Conservation (phyloP, 176 grass and related monocot genomes). For the Carex parvula region DNA sequence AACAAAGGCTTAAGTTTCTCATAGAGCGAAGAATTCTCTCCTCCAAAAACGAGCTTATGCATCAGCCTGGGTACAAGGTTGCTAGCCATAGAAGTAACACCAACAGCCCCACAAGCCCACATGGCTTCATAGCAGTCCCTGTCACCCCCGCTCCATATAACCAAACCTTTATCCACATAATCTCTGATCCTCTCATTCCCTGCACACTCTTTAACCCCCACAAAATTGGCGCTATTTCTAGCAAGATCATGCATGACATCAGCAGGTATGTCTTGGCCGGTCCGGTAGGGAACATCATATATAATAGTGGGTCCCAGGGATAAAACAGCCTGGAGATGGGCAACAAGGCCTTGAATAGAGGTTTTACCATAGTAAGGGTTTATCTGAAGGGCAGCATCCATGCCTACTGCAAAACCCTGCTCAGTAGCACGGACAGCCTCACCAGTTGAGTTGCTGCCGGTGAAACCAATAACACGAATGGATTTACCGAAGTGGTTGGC, state of each 20-base stretch:
- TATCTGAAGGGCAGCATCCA: slow-evolving; percentile 96
- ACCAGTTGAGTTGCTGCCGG: slow-evolving; percentile 87
- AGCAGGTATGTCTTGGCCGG: slow-evolving; percentile 74
- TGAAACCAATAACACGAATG: slow-evolving; percentile 82
- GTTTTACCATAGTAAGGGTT: slow-evolving; percentile 98
- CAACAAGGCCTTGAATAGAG: slow-evolving; percentile 54
- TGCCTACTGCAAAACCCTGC: slow-evolving; percentile 82
- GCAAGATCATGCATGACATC: slow-evolving; percentile 48
- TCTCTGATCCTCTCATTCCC: slow-evolving; percentile 63
- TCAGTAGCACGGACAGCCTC: slow-evolving; percentile 81
- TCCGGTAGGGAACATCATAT: slow-evolving; percentile 77
- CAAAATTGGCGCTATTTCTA: slow-evolving; percentile 47
- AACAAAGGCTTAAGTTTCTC: slow-evolving; percentile 64
- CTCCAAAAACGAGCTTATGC: slow-evolving; percentile 56
- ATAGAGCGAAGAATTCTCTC: slow-evolving; percentile 41
- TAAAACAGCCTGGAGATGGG: slow-evolving; percentile 75
- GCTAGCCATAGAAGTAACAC: slow-evolving; percentile 70
- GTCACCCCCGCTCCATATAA: slow-evolving; percentile 78
- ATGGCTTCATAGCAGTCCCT: slow-evolving; percentile 76
- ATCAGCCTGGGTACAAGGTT: slow-evolving; percentile 84
- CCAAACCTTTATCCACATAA: slow-evolving; percentile 61
- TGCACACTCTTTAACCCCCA: slow-evolving; percentile 78
- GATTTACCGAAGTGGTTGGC: slow-evolving; percentile 72
- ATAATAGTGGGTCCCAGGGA: slow-evolving; percentile 82
- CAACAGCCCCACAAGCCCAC: slow-evolving; percentile 56